Conservation (phyloP, 176 grass and related monocot species). For the Melocanna baccifera region DNA sequence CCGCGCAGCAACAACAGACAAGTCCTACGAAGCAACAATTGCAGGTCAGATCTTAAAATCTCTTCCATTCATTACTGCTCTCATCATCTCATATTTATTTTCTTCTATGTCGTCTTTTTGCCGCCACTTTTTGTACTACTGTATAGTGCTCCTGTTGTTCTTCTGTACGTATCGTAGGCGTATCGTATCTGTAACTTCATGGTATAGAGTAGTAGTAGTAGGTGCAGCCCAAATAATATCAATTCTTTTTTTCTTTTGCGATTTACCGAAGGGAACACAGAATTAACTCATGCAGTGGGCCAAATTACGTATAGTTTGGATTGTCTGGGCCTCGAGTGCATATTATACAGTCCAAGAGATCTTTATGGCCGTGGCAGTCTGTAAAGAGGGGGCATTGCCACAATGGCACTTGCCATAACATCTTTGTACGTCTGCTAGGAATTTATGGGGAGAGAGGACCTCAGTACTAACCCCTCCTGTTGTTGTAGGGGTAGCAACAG, state of each 20-base stretch:
- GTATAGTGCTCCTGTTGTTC: not conserved
- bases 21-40: conserved; percentile 37
- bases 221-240: conserved; percentile 14
- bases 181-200: conserved; percentile 10
- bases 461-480: conserved; percentile 41
- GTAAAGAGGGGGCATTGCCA: conserved; percentile 51
- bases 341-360: conserved; percentile 42
- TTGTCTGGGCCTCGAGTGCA: conserved; percentile 45
- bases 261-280: conserved; percentile 28
- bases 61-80: conserved; percentile 26
- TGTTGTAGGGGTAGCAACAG: conserved; percentile 43
- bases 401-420: conserved; percentile 45
- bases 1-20: conserved; percentile 22
- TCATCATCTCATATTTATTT: conserved; percentile 36
- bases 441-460: conserved; percentile 50
- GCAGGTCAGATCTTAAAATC: conserved; percentile 67
- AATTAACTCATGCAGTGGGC: conserved; percentile 45
- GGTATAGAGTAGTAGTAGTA: conserved; percentile 1
- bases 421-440: conserved; percentile 50
- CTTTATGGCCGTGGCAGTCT: conserved; percentile 63
- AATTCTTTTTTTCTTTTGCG: not conserved
- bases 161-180: conserved; percentile 13
- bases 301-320: conserved; percentile 47
- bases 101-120: not conserved
- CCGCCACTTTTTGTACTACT: conserved; percentile 7